phyloP scores from a whole-genome alignment of 306 rosid species.

The Trifolium repens region DNA sequence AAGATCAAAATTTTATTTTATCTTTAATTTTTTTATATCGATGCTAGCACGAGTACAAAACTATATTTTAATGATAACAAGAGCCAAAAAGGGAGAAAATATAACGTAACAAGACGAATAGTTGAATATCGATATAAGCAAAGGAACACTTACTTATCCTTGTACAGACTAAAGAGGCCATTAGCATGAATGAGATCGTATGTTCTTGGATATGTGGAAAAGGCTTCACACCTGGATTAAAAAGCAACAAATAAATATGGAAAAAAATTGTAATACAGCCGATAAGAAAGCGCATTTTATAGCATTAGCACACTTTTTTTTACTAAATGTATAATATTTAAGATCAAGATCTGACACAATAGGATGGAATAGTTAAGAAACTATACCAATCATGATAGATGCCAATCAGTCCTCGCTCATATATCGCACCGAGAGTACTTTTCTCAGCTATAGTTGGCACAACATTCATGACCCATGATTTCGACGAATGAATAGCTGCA shows the following conservation, averaged over 20 bases:
- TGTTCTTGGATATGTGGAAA: slow-evolving; percentile 96
- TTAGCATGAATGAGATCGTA: slow-evolving; percentile 91
- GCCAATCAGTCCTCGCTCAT: slow-evolving; percentile 85
- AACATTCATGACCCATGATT: slow-evolving; percentile 96
- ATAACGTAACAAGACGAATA: slow-evolving; percentile 18
- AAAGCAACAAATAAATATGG: slow-evolving; percentile 28
- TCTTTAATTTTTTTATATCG: no score
- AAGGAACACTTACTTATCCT: slow-evolving; percentile 70
- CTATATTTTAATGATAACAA: neutral
- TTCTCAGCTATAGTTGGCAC: slow-evolving; percentile 87
- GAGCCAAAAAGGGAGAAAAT: neutral
- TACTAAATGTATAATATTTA: no score
- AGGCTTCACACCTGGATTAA: slow-evolving; percentile 83
- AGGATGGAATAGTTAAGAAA: slow-evolving; percentile 34
- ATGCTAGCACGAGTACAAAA: neutral
- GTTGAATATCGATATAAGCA: slow-evolving; percentile 15
- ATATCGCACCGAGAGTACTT: slow-evolving; percentile 72
- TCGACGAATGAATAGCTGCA: slow-evolving; percentile 76
- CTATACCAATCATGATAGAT: slow-evolving; percentile 95
- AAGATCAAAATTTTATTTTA: no score
- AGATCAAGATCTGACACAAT: slow-evolving; percentile 26
- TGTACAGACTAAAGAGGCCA: slow-evolving; percentile 82
- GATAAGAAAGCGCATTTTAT: no score
- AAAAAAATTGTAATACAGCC: neutral
- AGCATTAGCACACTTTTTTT: no score